Conservation (phyloP, 2,329 filamentous ascomycete genomes). For the Ramularia endophylla region DNA sequence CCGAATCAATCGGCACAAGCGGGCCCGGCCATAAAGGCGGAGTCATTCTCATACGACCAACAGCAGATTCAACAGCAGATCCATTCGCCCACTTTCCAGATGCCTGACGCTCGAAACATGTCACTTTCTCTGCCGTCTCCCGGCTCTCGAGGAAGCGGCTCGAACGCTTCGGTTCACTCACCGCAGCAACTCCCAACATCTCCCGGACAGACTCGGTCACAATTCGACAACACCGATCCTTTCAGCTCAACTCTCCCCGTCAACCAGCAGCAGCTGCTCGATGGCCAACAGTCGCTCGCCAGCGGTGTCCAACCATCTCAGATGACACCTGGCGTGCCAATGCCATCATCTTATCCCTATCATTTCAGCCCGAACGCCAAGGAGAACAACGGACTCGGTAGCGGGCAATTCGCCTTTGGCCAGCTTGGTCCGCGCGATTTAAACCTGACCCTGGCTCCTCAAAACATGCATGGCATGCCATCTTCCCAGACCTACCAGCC, state of each 20-base stretch:
- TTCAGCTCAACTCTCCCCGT: conserved; percentile 47
- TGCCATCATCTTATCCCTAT: conserved; percentile 16
- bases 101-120: conserved; percentile 32
- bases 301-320: conserved; percentile 11
- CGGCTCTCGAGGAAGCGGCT: not conserved
- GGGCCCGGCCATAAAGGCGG: too few species aligned
- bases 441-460: conserved; percentile 15
- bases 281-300: conserved; percentile 17
- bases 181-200: too few species aligned
- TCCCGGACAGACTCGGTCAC: too few species aligned
- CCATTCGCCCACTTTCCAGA: too few species aligned
- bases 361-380: conserved; percentile 20
- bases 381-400: conserved; percentile 28
- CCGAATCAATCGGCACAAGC: too few species aligned
- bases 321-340: conserved; percentile 12
- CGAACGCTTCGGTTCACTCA: too few species aligned
- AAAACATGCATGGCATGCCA: conserved; percentile 8
- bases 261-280: conserved; percentile 50
- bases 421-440: conserved; percentile 10
- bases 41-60: too few species aligned
- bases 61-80: too few species aligned
- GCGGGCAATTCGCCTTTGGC: conserved; percentile 1
- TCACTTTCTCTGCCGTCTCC: conserved; percentile 33
- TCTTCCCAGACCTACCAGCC: not conserved
- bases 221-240: conserved; percentile 25